Evolutionary conservation across 2,329 filamentous ascomycete species (phyloP).

Genomic region (Lecanicillium sp.): DNA sequence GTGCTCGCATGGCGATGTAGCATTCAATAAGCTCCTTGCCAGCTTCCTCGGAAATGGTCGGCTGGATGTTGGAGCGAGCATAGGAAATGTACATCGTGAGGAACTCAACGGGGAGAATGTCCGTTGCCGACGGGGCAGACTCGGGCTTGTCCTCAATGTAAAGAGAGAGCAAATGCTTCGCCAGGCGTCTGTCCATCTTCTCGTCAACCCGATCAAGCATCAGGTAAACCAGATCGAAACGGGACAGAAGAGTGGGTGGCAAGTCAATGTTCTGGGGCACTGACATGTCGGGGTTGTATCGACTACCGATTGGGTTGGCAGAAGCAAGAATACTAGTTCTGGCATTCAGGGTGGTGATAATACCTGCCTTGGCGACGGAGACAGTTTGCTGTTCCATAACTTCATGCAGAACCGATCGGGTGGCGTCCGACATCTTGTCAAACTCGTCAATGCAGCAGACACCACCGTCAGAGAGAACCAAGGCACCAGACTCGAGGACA

Average conservation of each 20-base stretch:
- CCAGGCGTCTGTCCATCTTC: conserved; percentile 77
- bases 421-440: conserved; percentile 77
- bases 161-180: conserved; percentile 90
- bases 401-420: conserved; percentile 76
- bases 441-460: conserved; percentile 84
- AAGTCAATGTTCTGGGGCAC: conserved; percentile 98
- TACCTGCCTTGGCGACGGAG: conserved; percentile 83
- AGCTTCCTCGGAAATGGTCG: conserved; percentile 71
- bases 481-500: conserved; percentile 71
- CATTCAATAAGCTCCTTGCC: conserved; percentile 77
- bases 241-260: conserved; percentile 86
- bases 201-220: conserved; percentile 94
- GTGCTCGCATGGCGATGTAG: conserved; percentile 91
- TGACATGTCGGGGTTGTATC: conserved; percentile 92
- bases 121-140: conserved; percentile 64
- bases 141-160: conserved; percentile 94
- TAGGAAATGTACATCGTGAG: conserved; percentile 96
- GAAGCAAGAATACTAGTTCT: conserved; percentile 93
- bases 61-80: conserved; percentile 79
- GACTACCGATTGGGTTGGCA: conserved; percentile 95
- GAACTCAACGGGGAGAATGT: conserved; percentile 90
- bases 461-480: conserved; percentile 74
- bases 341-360: conserved; percentile 94
- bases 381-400: conserved; percentile 87
- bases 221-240: conserved; percentile 95